These are phyloP conservation scores for Ogataea siamensis DNA, from an alignment of 805 yeast genomes.

Conservation along the genomic window DNA sequence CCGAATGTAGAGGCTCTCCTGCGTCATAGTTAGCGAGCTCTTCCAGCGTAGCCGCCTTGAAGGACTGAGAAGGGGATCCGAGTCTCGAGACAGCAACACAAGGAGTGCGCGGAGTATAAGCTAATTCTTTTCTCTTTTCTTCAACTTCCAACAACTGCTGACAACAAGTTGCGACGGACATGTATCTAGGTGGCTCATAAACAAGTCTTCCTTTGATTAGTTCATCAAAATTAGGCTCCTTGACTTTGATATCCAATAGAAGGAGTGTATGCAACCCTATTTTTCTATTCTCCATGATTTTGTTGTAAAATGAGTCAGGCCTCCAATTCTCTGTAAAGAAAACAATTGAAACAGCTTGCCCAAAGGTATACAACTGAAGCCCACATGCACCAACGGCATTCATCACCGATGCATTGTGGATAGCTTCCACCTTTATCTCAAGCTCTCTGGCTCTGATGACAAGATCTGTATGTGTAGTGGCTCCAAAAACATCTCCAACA, in stretches of 20 bases:
- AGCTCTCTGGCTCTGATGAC: slow-evolving; percentile 87
- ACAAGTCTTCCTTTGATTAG: slow-evolving; percentile 89
- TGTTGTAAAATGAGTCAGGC: slow-evolving; percentile 92
- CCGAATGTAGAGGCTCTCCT: slow-evolving; percentile 92
- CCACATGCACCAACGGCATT: slow-evolving; percentile 99
- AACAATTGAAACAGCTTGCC: slow-evolving; percentile 95
- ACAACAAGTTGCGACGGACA: slow-evolving; percentile 89
- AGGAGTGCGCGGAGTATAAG: slow-evolving; percentile 84
- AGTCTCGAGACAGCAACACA: slow-evolving; percentile 90
- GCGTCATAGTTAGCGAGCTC: slow-evolving; percentile 81
- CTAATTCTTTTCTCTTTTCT: slow-evolving; percentile 68
- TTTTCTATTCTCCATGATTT: slow-evolving; percentile 82
- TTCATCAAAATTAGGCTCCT: slow-evolving; percentile 93
- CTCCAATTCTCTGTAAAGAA: slow-evolving; percentile 95
- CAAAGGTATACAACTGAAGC: slow-evolving; percentile 88
- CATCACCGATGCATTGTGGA: slow-evolving; percentile 97
- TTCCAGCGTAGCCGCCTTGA: slow-evolving; percentile 80
- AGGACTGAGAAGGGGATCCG: slow-evolving; percentile 80
- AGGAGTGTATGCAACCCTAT: slow-evolving; percentile 91
- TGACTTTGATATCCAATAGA: slow-evolving; percentile 88
- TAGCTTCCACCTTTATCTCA: slow-evolving; percentile 71
- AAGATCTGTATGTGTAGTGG: slow-evolving; percentile 95
- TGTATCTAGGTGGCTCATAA: slow-evolving; percentile 96
- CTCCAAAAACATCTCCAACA: slow-evolving; percentile 97
- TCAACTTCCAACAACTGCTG: slow-evolving; percentile 86